These are phyloP conservation scores for Dichotomopilus funicola DNA, from an alignment of 2,329 filamentous ascomycete species.

Conservation along the genomic window DNA sequence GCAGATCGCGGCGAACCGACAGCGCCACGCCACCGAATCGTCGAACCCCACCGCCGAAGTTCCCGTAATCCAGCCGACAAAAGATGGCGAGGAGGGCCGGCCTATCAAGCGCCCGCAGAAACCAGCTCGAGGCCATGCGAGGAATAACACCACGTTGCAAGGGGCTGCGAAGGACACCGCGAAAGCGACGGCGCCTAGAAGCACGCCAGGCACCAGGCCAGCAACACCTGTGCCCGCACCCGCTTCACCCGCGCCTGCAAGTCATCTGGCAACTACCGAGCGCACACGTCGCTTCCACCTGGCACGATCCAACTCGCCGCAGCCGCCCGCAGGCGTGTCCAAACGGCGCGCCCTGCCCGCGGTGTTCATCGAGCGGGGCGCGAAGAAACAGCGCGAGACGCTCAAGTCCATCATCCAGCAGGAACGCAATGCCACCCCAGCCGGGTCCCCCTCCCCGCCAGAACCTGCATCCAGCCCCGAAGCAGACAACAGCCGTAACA, in stretches of 20 bases:
- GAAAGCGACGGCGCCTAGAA: too few species aligned
- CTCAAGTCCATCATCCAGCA: constrained; percentile 5
- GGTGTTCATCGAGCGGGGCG: constrained; percentile 22
- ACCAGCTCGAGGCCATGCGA: constrained; percentile 13
- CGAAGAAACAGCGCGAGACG: constrained; percentile 20
- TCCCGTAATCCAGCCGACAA: constrained; percentile 46
- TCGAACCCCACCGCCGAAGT: constrained; percentile 19
- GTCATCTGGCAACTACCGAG: constrained; percentile 5
- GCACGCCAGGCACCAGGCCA: not conserved
- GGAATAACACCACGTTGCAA: constrained; percentile 1
- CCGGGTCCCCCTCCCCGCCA: not conserved
- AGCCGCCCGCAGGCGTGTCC: constrained; percentile 12
- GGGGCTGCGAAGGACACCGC: too few species aligned
- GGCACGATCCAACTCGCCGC: constrained; percentile 16
- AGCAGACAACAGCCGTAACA: not conserved
- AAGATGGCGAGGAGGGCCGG: constrained; percentile 32
- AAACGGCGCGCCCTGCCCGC: constrained; percentile 23
- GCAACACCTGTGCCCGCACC: not conserved
- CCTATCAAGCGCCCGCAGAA: constrained; percentile 17
- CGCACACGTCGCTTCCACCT: constrained; percentile 24
- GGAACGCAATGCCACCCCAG: not conserved
- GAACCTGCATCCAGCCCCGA: not conserved
- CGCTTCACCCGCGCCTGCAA: not conserved
- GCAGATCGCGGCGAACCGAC: constrained; percentile 27
- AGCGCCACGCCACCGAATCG: constrained; percentile 25